Conservation (phyloP, 176 grass and related monocot species). For the Aegilops sharonensis region DNA sequence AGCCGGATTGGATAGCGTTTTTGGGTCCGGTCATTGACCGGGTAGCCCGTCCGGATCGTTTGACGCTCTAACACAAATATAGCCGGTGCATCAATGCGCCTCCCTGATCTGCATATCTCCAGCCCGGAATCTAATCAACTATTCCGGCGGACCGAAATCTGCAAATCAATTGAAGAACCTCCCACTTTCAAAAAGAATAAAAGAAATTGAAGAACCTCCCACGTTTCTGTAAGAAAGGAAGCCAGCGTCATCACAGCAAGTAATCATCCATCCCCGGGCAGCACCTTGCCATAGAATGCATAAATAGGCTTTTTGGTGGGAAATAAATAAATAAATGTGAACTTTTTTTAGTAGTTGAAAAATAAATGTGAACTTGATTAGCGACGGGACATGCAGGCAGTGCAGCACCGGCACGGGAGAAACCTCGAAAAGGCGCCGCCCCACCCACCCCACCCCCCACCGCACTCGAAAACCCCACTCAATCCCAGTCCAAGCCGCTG, state of each 20-base stretch:
- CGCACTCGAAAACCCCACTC: neutral
- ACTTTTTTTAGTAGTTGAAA: neutral
- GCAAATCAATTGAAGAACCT: neutral
- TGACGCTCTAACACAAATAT: too few species aligned
- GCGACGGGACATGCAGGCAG: neutral
- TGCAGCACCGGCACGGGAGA: conserved; percentile 1
- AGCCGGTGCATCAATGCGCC: neutral
- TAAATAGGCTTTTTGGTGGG: neutral
- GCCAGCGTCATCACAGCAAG: neutral
- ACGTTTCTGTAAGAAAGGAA: neutral
- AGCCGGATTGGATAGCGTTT: too few species aligned
- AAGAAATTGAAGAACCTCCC: neutral
- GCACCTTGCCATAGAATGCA: neutral
- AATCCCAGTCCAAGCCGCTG: neutral
- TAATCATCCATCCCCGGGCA: neutral
- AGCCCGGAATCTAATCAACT: neutral
- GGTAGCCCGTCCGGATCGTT: too few species aligned
- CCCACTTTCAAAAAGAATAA: neutral
- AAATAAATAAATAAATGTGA: neutral
- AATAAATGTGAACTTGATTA: neutral
- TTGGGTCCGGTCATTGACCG: too few species aligned
- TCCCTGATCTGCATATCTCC: neutral
- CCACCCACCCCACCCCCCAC: conserved; percentile 4
- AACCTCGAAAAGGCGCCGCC: neutral
- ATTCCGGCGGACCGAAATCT: neutral